Percentiles rank a stretch among this genome's conserved stretches.
Conservation (phyloP, 371 early-diverging fungal genomes). For the Encephalitozoon hellem region DNA sequence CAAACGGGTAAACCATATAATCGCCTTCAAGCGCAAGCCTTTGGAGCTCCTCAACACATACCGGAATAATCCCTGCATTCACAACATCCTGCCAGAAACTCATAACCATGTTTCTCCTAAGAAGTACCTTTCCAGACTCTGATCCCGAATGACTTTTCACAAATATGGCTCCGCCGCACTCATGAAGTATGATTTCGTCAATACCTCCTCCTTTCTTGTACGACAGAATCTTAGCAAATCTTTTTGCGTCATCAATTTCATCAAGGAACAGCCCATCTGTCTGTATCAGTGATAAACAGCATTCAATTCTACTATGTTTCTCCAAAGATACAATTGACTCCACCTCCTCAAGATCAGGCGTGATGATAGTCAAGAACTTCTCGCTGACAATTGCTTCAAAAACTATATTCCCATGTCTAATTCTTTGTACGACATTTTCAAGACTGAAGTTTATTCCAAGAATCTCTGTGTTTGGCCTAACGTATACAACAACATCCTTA, state of each 20-base stretch:
- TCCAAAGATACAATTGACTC: not conserved
- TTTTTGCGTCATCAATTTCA: not conserved
- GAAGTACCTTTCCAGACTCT: conserved; percentile 35
- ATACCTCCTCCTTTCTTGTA: not conserved
- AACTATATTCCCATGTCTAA: not conserved
- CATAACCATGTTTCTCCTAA: conserved; percentile 26
- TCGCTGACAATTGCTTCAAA: conserved; percentile 13
- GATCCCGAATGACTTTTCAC: not conserved
- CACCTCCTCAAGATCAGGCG: not conserved
- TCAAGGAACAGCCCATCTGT: not conserved
- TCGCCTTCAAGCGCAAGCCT: conserved; percentile 51
- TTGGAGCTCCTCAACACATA: conserved; percentile 49
- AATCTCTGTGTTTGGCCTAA: not conserved
- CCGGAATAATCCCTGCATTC: conserved; percentile 38
- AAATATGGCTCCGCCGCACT: not conserved
- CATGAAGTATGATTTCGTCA: not conserved
- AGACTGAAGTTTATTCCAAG: not conserved
- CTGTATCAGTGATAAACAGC: conserved; percentile 19
- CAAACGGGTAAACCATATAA: conserved; percentile 44
- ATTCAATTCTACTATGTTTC: not conserved
- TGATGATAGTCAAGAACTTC: not conserved
- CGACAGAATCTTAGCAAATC: not conserved
- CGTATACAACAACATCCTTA: conserved; percentile 10
- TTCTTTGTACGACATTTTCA: not conserved
- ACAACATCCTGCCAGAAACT: conserved; percentile 15